Base-by-base conservation (phyloP, 192 early-diverging fungal species). In the Coemansia sp. region DNA sequence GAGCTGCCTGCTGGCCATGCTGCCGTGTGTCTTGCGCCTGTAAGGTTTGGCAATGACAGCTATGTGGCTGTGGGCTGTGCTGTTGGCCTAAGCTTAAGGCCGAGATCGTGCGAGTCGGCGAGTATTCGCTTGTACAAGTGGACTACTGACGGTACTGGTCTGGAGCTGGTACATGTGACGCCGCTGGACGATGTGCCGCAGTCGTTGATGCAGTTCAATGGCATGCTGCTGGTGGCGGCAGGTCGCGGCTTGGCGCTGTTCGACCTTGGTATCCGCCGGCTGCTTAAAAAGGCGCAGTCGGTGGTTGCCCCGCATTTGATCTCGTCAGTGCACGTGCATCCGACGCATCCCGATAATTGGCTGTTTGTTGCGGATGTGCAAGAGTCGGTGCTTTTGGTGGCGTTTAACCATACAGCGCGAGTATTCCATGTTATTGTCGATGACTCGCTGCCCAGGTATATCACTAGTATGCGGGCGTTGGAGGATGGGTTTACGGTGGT, bases 401-500 rank as follows among this genome's bases (percentile, higher is more conserved):
- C 85, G 2, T 97, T 94, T 72, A 76, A 88, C 20, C 86, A 82
- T 31, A 68, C 85, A 5, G 89, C 96, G 65, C 95, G 96, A 74
- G 87, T 87, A 16, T 94, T 99, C 78, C 89, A 89, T n/a, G 83
- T 94, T 1, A 92, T 97, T 81, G 95, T 96, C 38, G 96, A 97
- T 67, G 98, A 99, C 74, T 89, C 92, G n/a, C 77, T 89, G 22
- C 93, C 93, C 53, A 89, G 96, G 55, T 96, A 92, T 89, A 88
- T 93, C 44, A 95, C 96, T 16, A 78, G 87, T 27, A 86, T 92
- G 13, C 70, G 64, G 9, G 70, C 86, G 10, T 91, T 97, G 87
- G 76, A 95, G 38, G 96, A 98, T 81, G 97, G 95, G 71, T 92
- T 97, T 71, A 98, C 98, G 6, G 88, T 97, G 6, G 92, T 88